Evolutionary conservation across 2,329 filamentous ascomycete species (phyloP), one percentile per base, ranked within the genome.

Genomic region (Exserohilum turcica): DNA sequence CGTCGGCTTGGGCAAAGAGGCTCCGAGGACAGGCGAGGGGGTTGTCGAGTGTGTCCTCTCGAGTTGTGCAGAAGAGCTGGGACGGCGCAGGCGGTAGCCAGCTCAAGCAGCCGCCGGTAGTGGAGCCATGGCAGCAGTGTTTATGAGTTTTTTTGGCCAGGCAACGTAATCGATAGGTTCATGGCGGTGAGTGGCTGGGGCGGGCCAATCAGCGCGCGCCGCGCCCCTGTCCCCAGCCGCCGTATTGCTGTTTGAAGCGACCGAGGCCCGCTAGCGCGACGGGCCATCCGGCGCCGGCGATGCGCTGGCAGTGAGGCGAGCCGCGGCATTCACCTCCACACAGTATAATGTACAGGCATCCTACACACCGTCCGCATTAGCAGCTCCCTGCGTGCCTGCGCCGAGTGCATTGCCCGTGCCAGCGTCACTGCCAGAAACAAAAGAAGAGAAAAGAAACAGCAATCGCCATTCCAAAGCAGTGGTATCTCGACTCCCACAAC

Each of bases 131-230:
- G 43, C 51, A 40, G 31, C 37, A 40, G 44, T 63, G 59, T 62
- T 64, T 58, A 63, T 56, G 59, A 42, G 53, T 49, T 52, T 48
- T 33, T 52, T 56, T 65, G 64, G 58, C 57, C 54, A 43, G 61
- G 63, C 63, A 67, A 68, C 64, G 56, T 54, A 58, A 56, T 61
- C 63, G 57, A 58, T 56, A 57, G 59, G 56, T 54, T 35, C 42
- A 51, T 57, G 52, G 64, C 64, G 62, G 64, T 68, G 61, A 57
- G 56, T 50, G 45, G 57, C 50, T 29, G 24, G 18, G 19, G 33
- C 39, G 10, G 31, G 43, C 64, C 64, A 67, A 66, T 65, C 58
- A 62, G 38, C 35, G 31, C 47, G 31, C 49, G 32, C 28, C 18
- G 29, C 15, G 35, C 38, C 54, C 54, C 52, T 54, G 54, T 36